Evolutionary conservation across 768 basidiomycete species (phyloP).

Genomic region (Naganishia vishniacii): DNA sequence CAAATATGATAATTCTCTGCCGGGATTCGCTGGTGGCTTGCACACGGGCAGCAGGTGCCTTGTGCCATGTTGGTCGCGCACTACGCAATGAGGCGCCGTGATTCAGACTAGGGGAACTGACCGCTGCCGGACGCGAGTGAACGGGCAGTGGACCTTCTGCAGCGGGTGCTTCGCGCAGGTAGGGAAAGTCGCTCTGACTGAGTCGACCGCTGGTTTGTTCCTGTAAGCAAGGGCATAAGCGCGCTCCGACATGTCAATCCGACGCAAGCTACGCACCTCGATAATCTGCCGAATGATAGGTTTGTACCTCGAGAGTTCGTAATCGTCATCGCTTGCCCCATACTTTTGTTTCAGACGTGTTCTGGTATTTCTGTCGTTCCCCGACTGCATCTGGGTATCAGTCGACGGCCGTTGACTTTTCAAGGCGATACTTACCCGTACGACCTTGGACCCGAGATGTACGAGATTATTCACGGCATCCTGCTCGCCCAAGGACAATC

Average conservation of each 20-base stretch:
- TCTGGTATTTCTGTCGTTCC: slow-evolving; percentile 70
- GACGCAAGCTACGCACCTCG: slow-evolving; percentile 61
- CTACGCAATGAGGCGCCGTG: slow-evolving; percentile 71
- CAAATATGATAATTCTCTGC: slow-evolving; percentile 78
- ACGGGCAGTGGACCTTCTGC: slow-evolving; percentile 39
- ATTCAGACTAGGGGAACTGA: slow-evolving; percentile 28
- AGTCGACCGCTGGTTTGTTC: slow-evolving; percentile 76
- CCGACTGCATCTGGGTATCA: slow-evolving; percentile 53
- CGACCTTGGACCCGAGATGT: slow-evolving; percentile 74
- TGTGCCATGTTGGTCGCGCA: slow-evolving; percentile 83
- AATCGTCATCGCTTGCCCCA: slow-evolving; percentile 69
- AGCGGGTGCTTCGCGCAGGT: slow-evolving; percentile 69
- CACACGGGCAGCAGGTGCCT: slow-evolving; percentile 54
- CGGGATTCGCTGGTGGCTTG: slow-evolving; percentile 53
- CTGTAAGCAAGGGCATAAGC: slow-evolving; percentile 55
- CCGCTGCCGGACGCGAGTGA: slow-evolving; percentile 49
- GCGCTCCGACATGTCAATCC: too few species aligned
- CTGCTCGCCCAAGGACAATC: slow-evolving; percentile 77
- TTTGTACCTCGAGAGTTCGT: slow-evolving; percentile 89
- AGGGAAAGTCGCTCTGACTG: slow-evolving; percentile 74
- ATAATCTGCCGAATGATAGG: slow-evolving; percentile 73
- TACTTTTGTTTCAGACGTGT: slow-evolving; percentile 74
- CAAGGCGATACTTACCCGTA: slow-evolving; percentile 56
- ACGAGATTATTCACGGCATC: slow-evolving; percentile 85
- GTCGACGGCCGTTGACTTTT: background rate